Percentiles rank a stretch among this genome's conserved stretches.
Evolutionary conservation across 2,329 filamentous ascomycete genomes (phyloP).

Genomic region (Byssoonygena ceratinophila): DNA sequence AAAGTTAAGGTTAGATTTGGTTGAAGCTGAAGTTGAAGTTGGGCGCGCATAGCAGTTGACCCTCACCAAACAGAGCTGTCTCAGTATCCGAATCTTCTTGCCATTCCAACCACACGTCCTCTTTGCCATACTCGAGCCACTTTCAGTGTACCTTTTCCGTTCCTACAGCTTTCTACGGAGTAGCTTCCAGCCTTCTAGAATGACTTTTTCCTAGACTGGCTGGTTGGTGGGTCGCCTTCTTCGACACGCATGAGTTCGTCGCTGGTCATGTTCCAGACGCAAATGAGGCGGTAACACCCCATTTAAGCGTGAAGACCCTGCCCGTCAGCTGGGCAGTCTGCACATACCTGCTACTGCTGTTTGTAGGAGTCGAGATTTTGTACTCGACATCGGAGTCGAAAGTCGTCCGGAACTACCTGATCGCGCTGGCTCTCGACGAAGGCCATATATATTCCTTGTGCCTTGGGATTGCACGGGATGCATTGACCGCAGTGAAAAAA

Average conservation of each 20-base stretch:
- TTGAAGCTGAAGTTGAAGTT: too few relatives aligned
- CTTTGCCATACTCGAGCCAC: conserved; percentile 58
- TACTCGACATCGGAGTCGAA: conserved; percentile 54
- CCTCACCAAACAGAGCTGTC: too few relatives aligned
- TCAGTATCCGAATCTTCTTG: conserved; percentile 40
- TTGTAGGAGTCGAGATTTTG: conserved; percentile 54
- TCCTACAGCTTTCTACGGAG: too few relatives aligned
- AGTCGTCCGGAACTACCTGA: conserved; percentile 57
- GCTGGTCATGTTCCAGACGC: conserved; percentile 47
- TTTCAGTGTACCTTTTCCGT: conserved; percentile 53
- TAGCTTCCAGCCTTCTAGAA: too few relatives aligned
- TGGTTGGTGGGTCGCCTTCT: conserved; percentile 48
- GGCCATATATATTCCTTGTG: conserved; percentile 56
- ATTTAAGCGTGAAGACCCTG: conserved; percentile 39
- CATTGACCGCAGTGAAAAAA: conserved; percentile 42
- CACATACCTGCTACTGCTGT: conserved; percentile 56
- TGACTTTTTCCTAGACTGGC: too few relatives aligned
- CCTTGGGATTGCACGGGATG: conserved; percentile 47
- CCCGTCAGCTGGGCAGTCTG: conserved; percentile 58
- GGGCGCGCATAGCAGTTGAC: too few relatives aligned
- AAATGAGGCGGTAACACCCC: conserved; percentile 22
- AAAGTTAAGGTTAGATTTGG: too few relatives aligned
- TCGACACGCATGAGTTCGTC: conserved; percentile 53
- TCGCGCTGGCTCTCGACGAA: conserved; percentile 56
- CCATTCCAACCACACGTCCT: conserved; percentile 54